These are phyloP conservation scores for Salix dunnii DNA, from an alignment of 345 rosid species.

Conservation along the genomic window DNA sequence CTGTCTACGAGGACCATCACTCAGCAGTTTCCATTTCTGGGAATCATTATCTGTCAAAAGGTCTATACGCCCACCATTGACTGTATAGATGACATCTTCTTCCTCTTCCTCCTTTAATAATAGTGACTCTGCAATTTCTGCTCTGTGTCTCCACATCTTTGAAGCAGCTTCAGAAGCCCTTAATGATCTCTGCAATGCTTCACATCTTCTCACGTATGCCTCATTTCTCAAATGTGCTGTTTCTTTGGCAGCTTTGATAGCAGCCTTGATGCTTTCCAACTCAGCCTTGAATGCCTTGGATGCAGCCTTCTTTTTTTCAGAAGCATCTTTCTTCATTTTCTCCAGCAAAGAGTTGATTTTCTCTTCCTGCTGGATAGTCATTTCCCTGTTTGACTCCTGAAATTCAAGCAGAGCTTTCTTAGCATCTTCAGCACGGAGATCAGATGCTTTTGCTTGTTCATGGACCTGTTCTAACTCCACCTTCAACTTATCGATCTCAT, in stretches of 20 bases:
- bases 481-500: slow-evolving; percentile 38
- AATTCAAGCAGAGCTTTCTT: slow-evolving; percentile 44
- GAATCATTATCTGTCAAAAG: slow-evolving; percentile 43
- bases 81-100: slow-evolving; percentile 26
- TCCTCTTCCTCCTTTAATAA: slow-evolving; percentile 27
- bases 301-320: slow-evolving; percentile 22
- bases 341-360: slow-evolving; percentile 30
- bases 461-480: slow-evolving; percentile 34
- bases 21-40: slow-evolving; percentile 45
- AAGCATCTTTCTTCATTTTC: slow-evolving; percentile 39
- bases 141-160: slow-evolving; percentile 40
- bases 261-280: slow-evolving; percentile 35
- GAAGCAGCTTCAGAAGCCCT: slow-evolving; percentile 38
- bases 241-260: slow-evolving; percentile 37
- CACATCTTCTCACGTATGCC: slow-evolving; percentile 36
- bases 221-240: slow-evolving; percentile 27
- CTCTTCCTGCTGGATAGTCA: slow-evolving; percentile 25
- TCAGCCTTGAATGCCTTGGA: slow-evolving; percentile 37
- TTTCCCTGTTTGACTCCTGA: slow-evolving; percentile 36
- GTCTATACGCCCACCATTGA: slow-evolving; percentile 50
- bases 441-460: slow-evolving; percentile 29
- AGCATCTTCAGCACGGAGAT: slow-evolving; percentile 30
- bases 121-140: slow-evolving; percentile 39
- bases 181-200: slow-evolving; percentile 41
- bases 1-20: slow-evolving; percentile 48